Base-by-base conservation (phyloP, 495 filamentous ascomycete genomes). In the Aspergillus saccharolyticus region DNA sequence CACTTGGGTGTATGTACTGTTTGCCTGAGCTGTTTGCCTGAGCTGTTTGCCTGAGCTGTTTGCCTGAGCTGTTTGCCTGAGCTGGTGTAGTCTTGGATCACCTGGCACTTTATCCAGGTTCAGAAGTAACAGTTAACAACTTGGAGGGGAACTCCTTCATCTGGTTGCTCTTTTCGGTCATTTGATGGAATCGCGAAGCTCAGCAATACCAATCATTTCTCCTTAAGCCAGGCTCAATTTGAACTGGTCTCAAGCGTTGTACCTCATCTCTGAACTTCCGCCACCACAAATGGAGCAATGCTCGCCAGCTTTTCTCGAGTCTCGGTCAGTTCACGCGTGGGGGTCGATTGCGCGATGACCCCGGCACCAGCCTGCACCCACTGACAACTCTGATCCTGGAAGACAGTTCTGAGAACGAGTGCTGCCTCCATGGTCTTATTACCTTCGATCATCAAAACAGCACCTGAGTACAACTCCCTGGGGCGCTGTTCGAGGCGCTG, bases 301-400 rank as follows among this genome's bases (percentile, higher is more conserved):
- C 62, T 64, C 16, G 55, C 58, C 47, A 64, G 21, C 30, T 65
- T 67, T 33, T 56, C 63, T 16, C 49, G 24, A 6, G 24, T 55
- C 10, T 55, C 56, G 4, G 52, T 10, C 54, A 65, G 25, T 22
- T 64, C 62, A 8, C 62, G 55, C 28, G 56, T 5, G 10, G 62
- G 58, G 2, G 21, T 61, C 0, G 62, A 64, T 44, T 64, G 55
- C 9, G 53, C 30, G 33, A 64, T 64, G 19, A 64, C 44, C 15
- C 62, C 62, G 24, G 62, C 62, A 2, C 58, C 62, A 20, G 58
- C 62, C 30, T 64, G 62, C 5, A 64, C 46, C 62, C 62, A 64
- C 19, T 50, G 47, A 16, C 55, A 56, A 33, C 20, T 50, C 1
- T 10, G 16, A 50, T 64, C 58, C 49, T 61, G 62, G 20, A 61